Evolutionary conservation across 2,329 filamentous ascomycete species (phyloP).

Genomic region (Zymoseptoria passerinii): DNA sequence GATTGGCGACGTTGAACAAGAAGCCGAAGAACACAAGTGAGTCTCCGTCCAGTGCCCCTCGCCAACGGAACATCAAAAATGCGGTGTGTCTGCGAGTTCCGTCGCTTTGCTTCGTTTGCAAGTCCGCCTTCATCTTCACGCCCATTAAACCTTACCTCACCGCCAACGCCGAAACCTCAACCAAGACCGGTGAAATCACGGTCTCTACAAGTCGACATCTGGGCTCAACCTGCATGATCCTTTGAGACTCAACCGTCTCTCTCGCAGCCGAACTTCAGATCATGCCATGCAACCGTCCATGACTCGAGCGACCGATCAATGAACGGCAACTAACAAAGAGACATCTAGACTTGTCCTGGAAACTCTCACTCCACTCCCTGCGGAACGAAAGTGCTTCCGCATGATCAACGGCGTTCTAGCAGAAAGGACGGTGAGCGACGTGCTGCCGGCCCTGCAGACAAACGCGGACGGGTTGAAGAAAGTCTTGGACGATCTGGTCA

Average conservation of each 20-base stretch:
- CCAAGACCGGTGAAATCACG: not conserved
- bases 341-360: slow-evolving; percentile 75
- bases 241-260: not conserved
- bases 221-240: not conserved
- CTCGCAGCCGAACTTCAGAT: not conserved
- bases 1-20: slow-evolving; percentile 95
- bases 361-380: slow-evolving; percentile 72
- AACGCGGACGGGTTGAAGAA: slow-evolving; percentile 92
- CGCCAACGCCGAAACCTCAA: slow-evolving; percentile 12
- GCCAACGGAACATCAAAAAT: slow-evolving; percentile 7
- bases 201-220: not conserved
- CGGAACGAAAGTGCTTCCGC: slow-evolving; percentile 91
- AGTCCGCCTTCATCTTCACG: slow-evolving; percentile 1
- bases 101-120: slow-evolving; percentile 3
- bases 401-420: slow-evolving; percentile 97
- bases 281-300: slow-evolving; percentile 5
- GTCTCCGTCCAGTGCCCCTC: slow-evolving; percentile 10
- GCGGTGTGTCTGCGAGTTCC: slow-evolving; percentile 21
- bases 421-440: slow-evolving; percentile 87
- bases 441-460: slow-evolving; percentile 81
- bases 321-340: slow-evolving; percentile 1
- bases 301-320: slow-evolving; percentile 3
- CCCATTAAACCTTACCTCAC: slow-evolving; percentile 30
- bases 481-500: slow-evolving; percentile 86
- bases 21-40: slow-evolving; percentile 96